Conservation (phyloP, 805 yeast species). For the Jamesozyma piceae region DNA sequence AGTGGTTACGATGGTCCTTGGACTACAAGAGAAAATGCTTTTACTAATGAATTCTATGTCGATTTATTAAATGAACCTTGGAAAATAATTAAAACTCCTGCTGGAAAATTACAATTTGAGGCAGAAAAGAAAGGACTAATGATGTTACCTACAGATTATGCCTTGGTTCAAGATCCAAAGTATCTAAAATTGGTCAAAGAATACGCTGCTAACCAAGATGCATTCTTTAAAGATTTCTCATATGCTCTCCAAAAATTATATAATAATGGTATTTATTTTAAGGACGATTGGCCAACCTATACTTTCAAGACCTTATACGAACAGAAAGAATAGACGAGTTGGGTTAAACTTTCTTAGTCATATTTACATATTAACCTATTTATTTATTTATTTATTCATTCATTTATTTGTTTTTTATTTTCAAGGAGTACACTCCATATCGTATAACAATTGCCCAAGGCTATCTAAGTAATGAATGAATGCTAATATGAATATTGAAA, state of each 20-base stretch:
- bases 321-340: constrained; percentile 28
- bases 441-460: too few species aligned
- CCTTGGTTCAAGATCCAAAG: constrained; percentile 49
- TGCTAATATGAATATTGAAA: too few species aligned
- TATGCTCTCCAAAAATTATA: constrained; percentile 57
- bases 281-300: constrained; percentile 35
- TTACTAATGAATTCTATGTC: constrained; percentile 64
- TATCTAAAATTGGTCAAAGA: constrained; percentile 54
- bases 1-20: constrained; percentile 85
- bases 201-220: constrained; percentile 57
- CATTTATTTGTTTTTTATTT: background rate
- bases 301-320: constrained; percentile 61
- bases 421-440: too few species aligned
- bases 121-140: constrained; percentile 51
- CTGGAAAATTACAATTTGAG: constrained; percentile 52
- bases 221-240: constrained; percentile 56
- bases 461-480: too few species aligned
- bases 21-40: constrained; percentile 71
- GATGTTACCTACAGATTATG: constrained; percentile 82
- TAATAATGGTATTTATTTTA: constrained; percentile 67
- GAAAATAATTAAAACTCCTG: constrained; percentile 46
- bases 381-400: background rate
- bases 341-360: too few species aligned
- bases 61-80: constrained; percentile 45
- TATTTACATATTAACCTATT: too few species aligned